Conservation (phyloP, 2,329 filamentous ascomycete genomes). For the Pestalotiopsis sp. region DNA sequence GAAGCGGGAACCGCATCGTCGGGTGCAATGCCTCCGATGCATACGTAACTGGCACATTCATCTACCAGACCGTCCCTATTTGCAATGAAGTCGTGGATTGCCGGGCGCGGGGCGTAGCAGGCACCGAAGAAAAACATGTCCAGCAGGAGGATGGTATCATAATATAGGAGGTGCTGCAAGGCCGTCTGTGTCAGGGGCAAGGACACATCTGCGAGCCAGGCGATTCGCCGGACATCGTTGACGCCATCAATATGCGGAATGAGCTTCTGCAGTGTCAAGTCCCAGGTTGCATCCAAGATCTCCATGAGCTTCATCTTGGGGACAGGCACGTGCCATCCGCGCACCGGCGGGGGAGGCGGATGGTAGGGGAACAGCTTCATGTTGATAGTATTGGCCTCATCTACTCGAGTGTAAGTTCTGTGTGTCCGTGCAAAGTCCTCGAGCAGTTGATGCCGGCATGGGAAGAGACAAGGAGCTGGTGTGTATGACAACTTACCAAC, state of each 20-base stretch:
- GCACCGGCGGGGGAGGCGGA: conserved; percentile 72
- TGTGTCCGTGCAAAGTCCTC: background rate
- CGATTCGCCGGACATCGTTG: conserved; percentile 84
- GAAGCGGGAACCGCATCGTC: background rate
- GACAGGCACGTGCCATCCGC: conserved; percentile 89
- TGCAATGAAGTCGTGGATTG: conserved; percentile 76
- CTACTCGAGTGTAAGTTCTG: conserved; percentile 40
- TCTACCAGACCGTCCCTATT: conserved; percentile 75
- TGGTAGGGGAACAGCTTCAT: conserved; percentile 92
- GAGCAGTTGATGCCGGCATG: too few relatives aligned
- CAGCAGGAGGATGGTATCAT: conserved; percentile 84
- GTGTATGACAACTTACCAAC: conserved; percentile 62
- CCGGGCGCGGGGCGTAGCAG: conserved; percentile 81
- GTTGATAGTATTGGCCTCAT: conserved; percentile 92
- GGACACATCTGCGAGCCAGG: conserved; percentile 81
- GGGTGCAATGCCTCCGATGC: conserved; percentile 36
- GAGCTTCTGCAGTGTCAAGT: conserved; percentile 76
- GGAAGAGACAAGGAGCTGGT: too few relatives aligned
- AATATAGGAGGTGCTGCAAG: conserved; percentile 87
- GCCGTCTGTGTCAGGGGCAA: conserved; percentile 83
- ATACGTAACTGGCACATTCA: conserved; percentile 86
- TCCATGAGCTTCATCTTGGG: conserved; percentile 64
- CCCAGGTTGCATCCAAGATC: conserved; percentile 69
- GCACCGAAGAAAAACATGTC: conserved; percentile 95
- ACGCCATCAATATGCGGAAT: conserved; percentile 88